Base-by-base conservation (phyloP, 139 green algal genomes). In the Chlorella sp. region DNA sequence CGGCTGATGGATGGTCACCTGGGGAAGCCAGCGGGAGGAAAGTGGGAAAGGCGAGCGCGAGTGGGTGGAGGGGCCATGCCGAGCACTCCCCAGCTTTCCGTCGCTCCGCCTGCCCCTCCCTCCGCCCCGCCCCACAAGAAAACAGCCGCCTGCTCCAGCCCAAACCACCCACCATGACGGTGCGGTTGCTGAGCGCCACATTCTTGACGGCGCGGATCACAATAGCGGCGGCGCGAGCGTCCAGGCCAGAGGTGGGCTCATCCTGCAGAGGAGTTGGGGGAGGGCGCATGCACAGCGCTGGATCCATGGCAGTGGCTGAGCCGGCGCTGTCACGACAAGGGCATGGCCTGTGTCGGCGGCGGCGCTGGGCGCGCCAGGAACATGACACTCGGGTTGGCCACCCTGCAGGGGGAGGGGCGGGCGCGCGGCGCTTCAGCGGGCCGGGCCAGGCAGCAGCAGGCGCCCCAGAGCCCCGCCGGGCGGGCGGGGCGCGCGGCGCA, bases 81-180 rank as follows among this genome's bases (percentile, higher is more conserved):
- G n/a, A n/a, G n/a, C n/a, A n/a, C n/a, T n/a, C n/a, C n/a, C n/a
- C n/a, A n/a, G n/a, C n/a, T n/a, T n/a, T n/a, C n/a, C n/a, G n/a
- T n/a, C n/a, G n/a, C n/a, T n/a, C n/a, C n/a, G n/a, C n/a, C n/a
- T n/a, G n/a, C n/a, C n/a, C n/a, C n/a, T n/a, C n/a, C n/a, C n/a
- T n/a, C n/a, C n/a, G n/a, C n/a, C n/a, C n/a, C n/a, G n/a, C n/a
- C n/a, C n/a, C n/a, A n/a, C n/a, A n/a, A n/a, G n/a, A n/a, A n/a
- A n/a, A n/a, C n/a, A n/a, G n/a, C n/a, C n/a, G n/a, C n/a, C n/a
- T n/a, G n/a, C n/a, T n/a, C n/a, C n/a, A n/a, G n/a, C n/a, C n/a
- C n/a, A n/a, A n/a, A n/a, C n/a, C n/a, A n/a, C n/a, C n/a, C 38
- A 92, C 93, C 91, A 98, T 91, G 12, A 98, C 90, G 5, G 94